These are phyloP conservation scores for Fusarium sacchari DNA, from an alignment of 2,329 filamentous ascomycete genomes.

Conservation along the genomic window DNA sequence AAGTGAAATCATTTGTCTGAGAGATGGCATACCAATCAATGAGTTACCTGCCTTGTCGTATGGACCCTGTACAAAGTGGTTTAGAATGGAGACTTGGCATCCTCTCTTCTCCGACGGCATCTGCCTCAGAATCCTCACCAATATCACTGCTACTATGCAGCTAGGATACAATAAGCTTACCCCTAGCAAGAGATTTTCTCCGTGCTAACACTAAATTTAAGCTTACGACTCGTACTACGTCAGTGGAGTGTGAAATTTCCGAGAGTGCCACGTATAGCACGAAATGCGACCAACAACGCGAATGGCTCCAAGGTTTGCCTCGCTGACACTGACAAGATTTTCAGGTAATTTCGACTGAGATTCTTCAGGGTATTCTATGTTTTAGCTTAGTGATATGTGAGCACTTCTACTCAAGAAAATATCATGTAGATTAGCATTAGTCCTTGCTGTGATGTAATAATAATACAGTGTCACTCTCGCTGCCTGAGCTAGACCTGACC, in stretches of 20 bases:
- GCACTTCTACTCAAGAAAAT: accelerated
- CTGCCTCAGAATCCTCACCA: background rate
- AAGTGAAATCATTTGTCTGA: no score
- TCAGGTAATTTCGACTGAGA: accelerated
- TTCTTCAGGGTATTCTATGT: no score
- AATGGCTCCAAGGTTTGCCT: background rate
- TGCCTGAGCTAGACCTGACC: background rate
- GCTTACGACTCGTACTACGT: background rate
- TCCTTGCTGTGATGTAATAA: background rate
- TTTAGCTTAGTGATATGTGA: background rate
- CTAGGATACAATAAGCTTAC: background rate
- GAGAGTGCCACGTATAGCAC: background rate
- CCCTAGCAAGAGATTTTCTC: no score
- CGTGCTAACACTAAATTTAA: background rate
- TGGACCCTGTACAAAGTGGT: background rate
- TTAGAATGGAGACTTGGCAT: background rate
- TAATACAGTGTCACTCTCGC: background rate
- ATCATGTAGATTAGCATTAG: no score
- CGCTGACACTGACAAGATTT: no score
- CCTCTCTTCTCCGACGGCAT: background rate
- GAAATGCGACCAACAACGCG: background rate
- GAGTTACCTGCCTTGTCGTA: background rate
- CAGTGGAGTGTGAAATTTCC: background rate
- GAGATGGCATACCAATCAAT: background rate
- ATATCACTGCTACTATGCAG: background rate